These are phyloP conservation scores for Leccinum disarticulatum DNA, from an alignment of 768 basidiomycete species.

Conservation along the genomic window DNA sequence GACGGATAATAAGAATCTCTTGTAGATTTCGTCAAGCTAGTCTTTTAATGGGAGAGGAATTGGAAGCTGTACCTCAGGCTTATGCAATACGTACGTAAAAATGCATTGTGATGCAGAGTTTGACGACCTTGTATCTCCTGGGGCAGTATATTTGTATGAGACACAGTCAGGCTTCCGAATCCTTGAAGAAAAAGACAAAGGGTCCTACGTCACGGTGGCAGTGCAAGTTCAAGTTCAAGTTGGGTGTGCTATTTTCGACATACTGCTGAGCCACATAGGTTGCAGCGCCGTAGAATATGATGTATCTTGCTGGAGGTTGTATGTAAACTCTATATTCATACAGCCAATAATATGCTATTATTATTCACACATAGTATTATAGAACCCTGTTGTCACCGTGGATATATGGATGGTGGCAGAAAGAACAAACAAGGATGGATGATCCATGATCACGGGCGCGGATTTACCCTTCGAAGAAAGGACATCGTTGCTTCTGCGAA, in stretches of 20 bases:
- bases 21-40: neutral
- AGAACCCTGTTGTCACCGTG: neutral
- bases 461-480: constrained; percentile 13
- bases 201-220: no score
- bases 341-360: neutral
- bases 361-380: constrained; percentile 5
- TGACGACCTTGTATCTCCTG: neutral
- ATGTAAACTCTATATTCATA: constrained; percentile 45
- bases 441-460: constrained; percentile 9
- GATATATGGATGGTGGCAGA: neutral
- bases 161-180: neutral
- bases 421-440: neutral
- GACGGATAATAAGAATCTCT: neutral
- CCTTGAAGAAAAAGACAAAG: neutral
- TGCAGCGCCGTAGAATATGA: constrained; percentile 49
- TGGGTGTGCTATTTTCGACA: constrained; percentile 50
- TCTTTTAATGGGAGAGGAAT: neutral
- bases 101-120: neutral
- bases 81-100: neutral
- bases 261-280: constrained; percentile 41
- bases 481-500: constrained; percentile 11
- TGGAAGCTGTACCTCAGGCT: neutral
- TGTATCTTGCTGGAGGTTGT: constrained; percentile 59
- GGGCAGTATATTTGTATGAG: no score
- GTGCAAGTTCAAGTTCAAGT: no score